phyloP scores from a whole-genome alignment of 225 moss, liverwort and hornwort genomes.

The Anthoceros angustus region DNA sequence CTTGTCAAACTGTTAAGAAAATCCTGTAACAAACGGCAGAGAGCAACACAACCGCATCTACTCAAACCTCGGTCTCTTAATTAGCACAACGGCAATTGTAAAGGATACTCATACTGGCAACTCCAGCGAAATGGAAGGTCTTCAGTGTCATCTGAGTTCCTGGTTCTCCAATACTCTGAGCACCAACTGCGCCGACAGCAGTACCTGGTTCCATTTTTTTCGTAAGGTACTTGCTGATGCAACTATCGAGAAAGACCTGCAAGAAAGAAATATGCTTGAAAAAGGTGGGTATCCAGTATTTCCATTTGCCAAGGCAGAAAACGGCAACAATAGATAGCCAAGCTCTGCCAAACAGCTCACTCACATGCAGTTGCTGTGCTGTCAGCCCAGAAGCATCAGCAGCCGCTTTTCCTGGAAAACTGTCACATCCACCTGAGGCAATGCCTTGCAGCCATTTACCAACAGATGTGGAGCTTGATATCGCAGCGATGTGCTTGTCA shows the following conservation, averaged over 20 bases:
- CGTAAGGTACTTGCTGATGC: constrained; percentile 63
- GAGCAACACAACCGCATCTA: neutral
- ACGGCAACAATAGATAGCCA: neutral
- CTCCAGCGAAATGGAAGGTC: constrained; percentile 84
- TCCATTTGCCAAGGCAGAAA: neutral
- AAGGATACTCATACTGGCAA: constrained; percentile 99
- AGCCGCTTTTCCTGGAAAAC: constrained; percentile 42
- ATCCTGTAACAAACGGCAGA: neutral
- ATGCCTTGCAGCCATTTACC: constrained; percentile 48
- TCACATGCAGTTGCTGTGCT: constrained; percentile 63
- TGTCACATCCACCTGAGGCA: constrained; percentile 23
- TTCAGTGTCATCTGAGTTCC: constrained; percentile 97
- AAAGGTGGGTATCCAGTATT: too few species aligned
- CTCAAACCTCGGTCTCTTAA: neutral
- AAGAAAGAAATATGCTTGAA: neutral
- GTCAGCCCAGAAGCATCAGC: constrained; percentile 62
- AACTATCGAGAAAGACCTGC: constrained; percentile 83
- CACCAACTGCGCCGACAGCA: constrained; percentile 95
- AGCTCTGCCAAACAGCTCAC: neutral
- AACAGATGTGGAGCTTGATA: constrained; percentile 43
- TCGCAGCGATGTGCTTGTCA: constrained; percentile 28
- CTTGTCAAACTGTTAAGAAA: constrained; percentile 30
- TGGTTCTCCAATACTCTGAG: constrained; percentile 99
- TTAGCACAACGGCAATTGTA: neutral
- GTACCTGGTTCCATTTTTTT: constrained; percentile 88